Conservation (phyloP, 352 stramenopile species). For the Plasmopara viticola region DNA sequence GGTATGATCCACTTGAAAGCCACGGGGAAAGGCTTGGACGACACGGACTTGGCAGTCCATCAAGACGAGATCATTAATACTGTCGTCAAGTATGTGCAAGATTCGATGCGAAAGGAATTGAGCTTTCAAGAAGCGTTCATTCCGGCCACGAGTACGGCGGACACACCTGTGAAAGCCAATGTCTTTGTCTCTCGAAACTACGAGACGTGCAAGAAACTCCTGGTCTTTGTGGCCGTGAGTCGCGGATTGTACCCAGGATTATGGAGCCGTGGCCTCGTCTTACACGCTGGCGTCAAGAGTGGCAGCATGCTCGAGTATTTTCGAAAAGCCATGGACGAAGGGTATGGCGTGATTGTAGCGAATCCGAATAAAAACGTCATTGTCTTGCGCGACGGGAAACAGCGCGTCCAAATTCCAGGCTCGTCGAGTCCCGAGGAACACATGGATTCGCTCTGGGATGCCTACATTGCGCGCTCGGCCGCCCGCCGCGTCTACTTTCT, state of each 20-base stretch:
- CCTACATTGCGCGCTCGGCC: slow-evolving; percentile 54
- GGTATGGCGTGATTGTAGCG: slow-evolving; percentile 82
- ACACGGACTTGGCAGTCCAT: slow-evolving; percentile 81
- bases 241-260: slow-evolving; percentile 73
- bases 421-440: slow-evolving; percentile 82
- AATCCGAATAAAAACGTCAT: slow-evolving; percentile 90
- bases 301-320: slow-evolving; percentile 88
- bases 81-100: slow-evolving; percentile 81
- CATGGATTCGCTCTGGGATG: slow-evolving; percentile 86
- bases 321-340: slow-evolving; percentile 77
- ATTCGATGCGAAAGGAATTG: slow-evolving; percentile 76
- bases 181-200: slow-evolving; percentile 83
- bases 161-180: slow-evolving; percentile 61
- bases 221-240: slow-evolving; percentile 84
- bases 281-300: slow-evolving; percentile 82
- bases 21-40: slow-evolving; percentile 72
- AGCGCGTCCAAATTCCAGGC: slow-evolving; percentile 75
- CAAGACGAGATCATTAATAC: slow-evolving; percentile 86
- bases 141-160: slow-evolving; percentile 49
- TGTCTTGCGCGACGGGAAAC: slow-evolving; percentile 70
- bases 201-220: slow-evolving; percentile 67
- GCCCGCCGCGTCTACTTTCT: slow-evolving; percentile 79
- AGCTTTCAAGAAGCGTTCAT: slow-evolving; percentile 76
- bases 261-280: slow-evolving; percentile 78
- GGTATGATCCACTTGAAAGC: slow-evolving; percentile 84